Percentiles rank a stretch among this genome's conserved stretches.
phyloP scores from a whole-genome alignment of 192 early-diverging fungal genomes.

The Geranomyces variabilis region DNA sequence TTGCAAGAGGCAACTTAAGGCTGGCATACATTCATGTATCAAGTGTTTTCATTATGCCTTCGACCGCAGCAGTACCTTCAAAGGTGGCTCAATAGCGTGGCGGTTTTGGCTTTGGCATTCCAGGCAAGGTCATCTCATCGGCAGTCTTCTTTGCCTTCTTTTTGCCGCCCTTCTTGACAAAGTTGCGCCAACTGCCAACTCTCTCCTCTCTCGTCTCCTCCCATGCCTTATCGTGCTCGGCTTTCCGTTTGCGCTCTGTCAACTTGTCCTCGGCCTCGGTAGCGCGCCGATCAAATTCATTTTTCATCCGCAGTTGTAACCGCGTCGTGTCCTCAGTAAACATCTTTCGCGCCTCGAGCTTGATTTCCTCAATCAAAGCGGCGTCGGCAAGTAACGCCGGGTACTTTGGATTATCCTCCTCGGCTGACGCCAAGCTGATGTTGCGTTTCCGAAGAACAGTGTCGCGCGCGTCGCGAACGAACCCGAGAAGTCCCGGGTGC shows the following conservation, averaged over 20 bases:
- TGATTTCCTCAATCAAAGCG: conserved; percentile 30
- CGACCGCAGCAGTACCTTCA: too few relatives aligned
- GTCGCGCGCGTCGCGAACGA: conserved; percentile 49
- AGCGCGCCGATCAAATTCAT: conserved; percentile 42
- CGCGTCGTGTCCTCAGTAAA: conserved; percentile 39
- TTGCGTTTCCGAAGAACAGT: conserved; percentile 35
- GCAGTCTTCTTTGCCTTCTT: conserved; percentile 48
- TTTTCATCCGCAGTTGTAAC: conserved; percentile 45
- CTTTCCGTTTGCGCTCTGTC: conserved; percentile 48
- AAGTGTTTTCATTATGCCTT: too few relatives aligned
- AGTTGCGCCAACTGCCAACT: conserved; percentile 54
- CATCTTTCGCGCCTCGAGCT: conserved; percentile 44
- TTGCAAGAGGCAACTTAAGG: too few relatives aligned
- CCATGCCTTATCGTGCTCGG: conserved; percentile 53
- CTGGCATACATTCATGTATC: too few relatives aligned
- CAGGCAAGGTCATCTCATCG: neutral
- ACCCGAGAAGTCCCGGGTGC: conserved; percentile 35
- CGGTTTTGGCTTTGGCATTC: too few relatives aligned
- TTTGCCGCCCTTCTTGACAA: conserved; percentile 47
- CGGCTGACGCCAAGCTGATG: conserved; percentile 5
- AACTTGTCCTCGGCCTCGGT: conserved; percentile 46
- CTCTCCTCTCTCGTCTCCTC: conserved; percentile 55
- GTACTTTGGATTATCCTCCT: neutral
- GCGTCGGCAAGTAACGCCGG: conserved; percentile 1
- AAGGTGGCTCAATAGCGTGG: too few relatives aligned